Percentiles rank a stretch among this genome's conserved stretches.
These are phyloP conservation scores for Trichophyton verrucosum DNA, from an alignment of 2,329 filamentous ascomycete genomes.

Conservation along the genomic window DNA sequence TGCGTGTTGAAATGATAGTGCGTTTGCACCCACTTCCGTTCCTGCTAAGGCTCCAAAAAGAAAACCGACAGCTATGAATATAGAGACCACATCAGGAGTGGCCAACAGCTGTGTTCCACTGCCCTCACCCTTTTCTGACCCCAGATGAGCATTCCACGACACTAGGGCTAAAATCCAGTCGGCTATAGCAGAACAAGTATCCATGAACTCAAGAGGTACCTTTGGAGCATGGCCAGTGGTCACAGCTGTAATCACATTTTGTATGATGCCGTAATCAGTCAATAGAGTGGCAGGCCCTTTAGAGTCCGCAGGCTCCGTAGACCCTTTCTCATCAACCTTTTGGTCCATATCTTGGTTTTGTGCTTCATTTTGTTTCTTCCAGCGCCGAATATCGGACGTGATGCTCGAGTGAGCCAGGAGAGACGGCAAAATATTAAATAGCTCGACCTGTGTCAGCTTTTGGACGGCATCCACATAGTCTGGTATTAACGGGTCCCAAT, in stretches of 20 bases:
- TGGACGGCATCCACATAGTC: constrained; percentile 30
- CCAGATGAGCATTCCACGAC: constrained; percentile 22
- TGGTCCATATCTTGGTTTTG: not conserved
- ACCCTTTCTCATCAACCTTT: not conserved
- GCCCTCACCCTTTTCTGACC: constrained; percentile 14
- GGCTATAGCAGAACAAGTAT: constrained; percentile 23
- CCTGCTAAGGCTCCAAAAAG: constrained; percentile 28
- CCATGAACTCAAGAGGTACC: constrained; percentile 20
- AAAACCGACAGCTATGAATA: constrained; percentile 33
- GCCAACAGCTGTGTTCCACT: constrained; percentile 17
- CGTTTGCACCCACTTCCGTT: constrained; percentile 26
- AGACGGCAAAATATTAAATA: constrained; percentile 23
- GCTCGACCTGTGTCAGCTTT: constrained; percentile 23
- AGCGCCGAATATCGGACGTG: constrained; percentile 13
- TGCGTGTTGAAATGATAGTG: constrained; percentile 23
- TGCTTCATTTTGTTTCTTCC: not conserved
- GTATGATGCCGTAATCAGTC: constrained; percentile 32
- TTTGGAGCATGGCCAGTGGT: constrained; percentile 25
- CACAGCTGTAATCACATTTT: constrained; percentile 30
- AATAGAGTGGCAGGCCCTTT: constrained; percentile 23
- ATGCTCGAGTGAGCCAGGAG: constrained; percentile 28
- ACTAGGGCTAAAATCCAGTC: constrained; percentile 31
- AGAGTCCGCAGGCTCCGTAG: not conserved
- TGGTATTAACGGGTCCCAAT: constrained; percentile 33
- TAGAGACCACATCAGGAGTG: constrained; percentile 24